phyloP scores from a whole-genome alignment of 2,329 filamentous ascomycete species.

The Colletotrichum theobromicola region DNA sequence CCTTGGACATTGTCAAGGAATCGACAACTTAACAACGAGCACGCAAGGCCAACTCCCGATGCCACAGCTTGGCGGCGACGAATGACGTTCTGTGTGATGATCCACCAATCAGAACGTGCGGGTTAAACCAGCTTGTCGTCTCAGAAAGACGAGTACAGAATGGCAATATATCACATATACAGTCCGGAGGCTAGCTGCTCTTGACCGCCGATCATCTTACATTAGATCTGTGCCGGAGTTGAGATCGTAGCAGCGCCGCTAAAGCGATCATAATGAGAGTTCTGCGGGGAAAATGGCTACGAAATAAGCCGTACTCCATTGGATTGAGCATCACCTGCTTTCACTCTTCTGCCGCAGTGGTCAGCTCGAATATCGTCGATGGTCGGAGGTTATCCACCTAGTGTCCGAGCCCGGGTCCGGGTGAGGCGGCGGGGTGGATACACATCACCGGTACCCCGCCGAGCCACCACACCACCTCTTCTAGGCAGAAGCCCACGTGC shows the following conservation, averaged over 20 bases:
- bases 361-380: not conserved
- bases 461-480: not conserved
- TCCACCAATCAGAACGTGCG: not conserved
- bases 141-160: too few relatives aligned
- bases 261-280: not conserved
- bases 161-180: not conserved
- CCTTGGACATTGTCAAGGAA: conserved; percentile 19
- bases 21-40: not conserved
- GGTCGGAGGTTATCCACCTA: not conserved
- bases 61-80: not conserved
- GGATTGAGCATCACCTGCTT: not conserved
- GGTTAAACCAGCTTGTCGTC: too few relatives aligned
- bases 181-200: not conserved
- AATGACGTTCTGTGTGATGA: not conserved
- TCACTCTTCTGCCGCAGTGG: not conserved
- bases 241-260: not conserved
- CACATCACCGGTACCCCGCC: not conserved
- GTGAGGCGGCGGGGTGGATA: not conserved
- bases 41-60: not conserved
- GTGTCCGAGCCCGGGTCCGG: not conserved
- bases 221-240: not conserved
- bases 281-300: not conserved
- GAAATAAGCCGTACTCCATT: not conserved
- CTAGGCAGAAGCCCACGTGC: conserved; percentile 18
- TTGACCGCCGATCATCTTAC: not conserved